Percentiles rank a stretch among this genome's conserved stretches.
Evolutionary conservation across 306 rosid species (phyloP).

Genomic region (Oxytropis ochrocephala): DNA sequence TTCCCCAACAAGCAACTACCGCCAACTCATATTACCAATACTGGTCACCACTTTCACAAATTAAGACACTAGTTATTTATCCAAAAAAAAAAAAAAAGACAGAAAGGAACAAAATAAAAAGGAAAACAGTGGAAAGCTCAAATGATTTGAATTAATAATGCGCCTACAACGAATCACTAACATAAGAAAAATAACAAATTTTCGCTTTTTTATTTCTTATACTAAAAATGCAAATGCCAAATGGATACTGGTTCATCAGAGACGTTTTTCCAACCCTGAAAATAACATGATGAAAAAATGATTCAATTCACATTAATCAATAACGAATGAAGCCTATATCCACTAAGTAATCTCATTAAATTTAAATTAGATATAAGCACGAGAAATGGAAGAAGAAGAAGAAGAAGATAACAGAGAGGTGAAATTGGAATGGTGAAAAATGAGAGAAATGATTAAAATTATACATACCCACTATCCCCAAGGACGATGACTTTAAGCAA

Average conservation of each 20-base stretch:
- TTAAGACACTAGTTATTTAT: background rate
- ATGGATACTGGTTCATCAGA: conserved; percentile 89
- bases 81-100: too few species aligned
- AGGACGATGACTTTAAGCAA: conserved; percentile 85
- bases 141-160: conserved; percentile 16
- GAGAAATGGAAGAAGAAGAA: background rate
- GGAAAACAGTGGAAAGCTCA: conserved; percentile 13
- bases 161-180: background rate
- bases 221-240: conserved; percentile 11
- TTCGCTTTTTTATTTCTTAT: background rate
- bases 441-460: background rate
- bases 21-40: conserved; percentile 19
- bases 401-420: background rate
- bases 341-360: background rate
- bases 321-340: background rate
- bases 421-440: background rate
- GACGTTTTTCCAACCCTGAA: conserved; percentile 95
- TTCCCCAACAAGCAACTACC: background rate
- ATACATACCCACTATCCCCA: conserved; percentile 85
- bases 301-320: background rate
- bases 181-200: background rate
- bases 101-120: background rate
- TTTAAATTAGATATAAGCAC: background rate
- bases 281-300: background rate
- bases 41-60: background rate